Conservation (phyloP, 768 basidiomycete genomes). For the Mycena filopes region DNA sequence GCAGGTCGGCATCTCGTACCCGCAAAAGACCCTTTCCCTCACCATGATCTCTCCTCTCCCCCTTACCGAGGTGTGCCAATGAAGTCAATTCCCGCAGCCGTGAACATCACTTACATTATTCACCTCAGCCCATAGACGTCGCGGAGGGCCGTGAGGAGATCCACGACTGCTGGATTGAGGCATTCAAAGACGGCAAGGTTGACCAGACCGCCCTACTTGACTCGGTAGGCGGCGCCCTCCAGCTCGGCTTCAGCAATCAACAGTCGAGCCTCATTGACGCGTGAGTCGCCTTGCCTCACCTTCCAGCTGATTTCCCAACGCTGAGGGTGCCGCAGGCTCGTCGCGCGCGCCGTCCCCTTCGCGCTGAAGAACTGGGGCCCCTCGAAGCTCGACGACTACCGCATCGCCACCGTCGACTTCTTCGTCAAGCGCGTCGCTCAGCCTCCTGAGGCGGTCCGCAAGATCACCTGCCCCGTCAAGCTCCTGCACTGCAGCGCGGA, state of each 20-base stretch:
- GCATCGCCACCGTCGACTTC: slow-evolving; percentile 33
- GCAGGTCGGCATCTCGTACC: slow-evolving; percentile 45
- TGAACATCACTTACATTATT: neutral
- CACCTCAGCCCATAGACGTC: slow-evolving; percentile 41
- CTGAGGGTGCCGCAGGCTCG: slow-evolving; percentile 17
- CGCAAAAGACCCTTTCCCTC: slow-evolving; percentile 45
- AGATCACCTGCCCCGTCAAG: slow-evolving; percentile 36
- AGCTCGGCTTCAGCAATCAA: slow-evolving; percentile 31
- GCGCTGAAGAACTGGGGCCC: slow-evolving; percentile 32
- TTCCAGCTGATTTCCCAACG: neutral
- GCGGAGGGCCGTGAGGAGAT: slow-evolving; percentile 42
- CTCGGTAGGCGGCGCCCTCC: slow-evolving; percentile 29
- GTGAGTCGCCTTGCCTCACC: slow-evolving; percentile 5
- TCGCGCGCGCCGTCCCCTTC: slow-evolving; percentile 19
- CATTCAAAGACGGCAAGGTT: slow-evolving; percentile 31
- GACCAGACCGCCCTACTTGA: slow-evolving; percentile 29
- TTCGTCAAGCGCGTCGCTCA: slow-evolving; percentile 26
- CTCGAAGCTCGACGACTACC: slow-evolving; percentile 11
- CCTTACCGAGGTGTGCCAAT: slow-evolving; percentile 46
- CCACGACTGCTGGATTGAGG: slow-evolving; percentile 37
- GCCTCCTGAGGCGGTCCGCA: slow-evolving; percentile 29
- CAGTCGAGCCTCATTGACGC: slow-evolving; percentile 29
- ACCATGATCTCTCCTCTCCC: slow-evolving; percentile 50
- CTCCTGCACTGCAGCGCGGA: slow-evolving; percentile 40
- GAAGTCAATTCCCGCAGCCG: neutral